Evolutionary conservation across 78 protist species (phyloP), one percentile per base, ranked within the genome.

Genomic region (Planoprotostelium fungivorum): DNA sequence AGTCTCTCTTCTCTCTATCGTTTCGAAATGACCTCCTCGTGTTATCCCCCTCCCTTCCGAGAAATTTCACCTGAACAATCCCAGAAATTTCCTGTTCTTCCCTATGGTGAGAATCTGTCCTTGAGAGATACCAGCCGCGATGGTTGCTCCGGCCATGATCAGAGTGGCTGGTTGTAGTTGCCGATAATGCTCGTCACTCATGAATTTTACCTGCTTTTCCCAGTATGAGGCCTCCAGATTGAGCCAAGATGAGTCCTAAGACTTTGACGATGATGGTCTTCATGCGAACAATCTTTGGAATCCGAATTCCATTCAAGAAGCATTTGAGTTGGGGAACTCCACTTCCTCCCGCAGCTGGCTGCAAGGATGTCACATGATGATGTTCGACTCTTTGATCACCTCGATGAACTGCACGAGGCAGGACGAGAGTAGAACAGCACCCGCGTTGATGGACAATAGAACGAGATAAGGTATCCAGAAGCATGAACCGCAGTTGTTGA

Each of bases 1-100:
- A 97, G 34, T 93, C 97, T 34, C 97, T 88, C 88, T 95, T 96
- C 29, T 95, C 97, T 29, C 86, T 86, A 93, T 96, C 98, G 88
- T 93, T 96, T 36, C 98, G 91, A 84, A 97, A 98, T 36, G 89
- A 51, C 16, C 73, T 51, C 31, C 16, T n/a, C n/a, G n/a, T n/a
- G n/a, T n/a, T n/a, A n/a, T n/a, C n/a, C n/a, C n/a, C n/a, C n/a
- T n/a, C n/a, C 5, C 5, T 25, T 51, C 16, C 73, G 31, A 25
- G 73, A 16, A 51, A 51, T 51, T 16, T 51, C 16, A 51, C 73
- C 73, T 51, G 73, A 51, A 51, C 73, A 51, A 25, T 51, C 73
- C 73, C 31, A 51, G 73, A 51, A 51, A 51, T 25, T 25, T 5
- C 16, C 16, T 51, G 16, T 51, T 51, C 73, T 16, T 51, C 16